A percentile compares a stretch with the other conserved stretches of the same genome.
Conservation (phyloP, 768 basidiomycete genomes). For the Ramaria sp. region DNA sequence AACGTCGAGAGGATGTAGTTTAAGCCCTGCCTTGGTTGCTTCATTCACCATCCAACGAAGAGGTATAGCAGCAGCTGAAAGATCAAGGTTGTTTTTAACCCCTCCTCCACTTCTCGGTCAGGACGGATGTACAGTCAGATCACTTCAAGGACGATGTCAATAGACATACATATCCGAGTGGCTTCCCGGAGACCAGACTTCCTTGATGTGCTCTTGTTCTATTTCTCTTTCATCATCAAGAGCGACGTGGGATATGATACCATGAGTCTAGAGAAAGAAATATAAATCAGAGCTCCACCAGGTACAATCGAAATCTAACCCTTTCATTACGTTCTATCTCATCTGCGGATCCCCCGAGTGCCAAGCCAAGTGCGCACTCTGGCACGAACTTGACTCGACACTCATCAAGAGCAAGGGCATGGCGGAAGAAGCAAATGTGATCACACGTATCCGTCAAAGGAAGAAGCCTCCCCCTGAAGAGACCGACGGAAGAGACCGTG, state of each 20-base stretch:
- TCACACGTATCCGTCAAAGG: slow-evolving; percentile 23
- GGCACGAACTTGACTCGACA: slow-evolving; percentile 36
- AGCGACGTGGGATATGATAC: no score
- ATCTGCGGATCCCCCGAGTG: no score
- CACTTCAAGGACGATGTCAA: background rate
- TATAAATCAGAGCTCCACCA: no score
- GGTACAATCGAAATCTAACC: no score
- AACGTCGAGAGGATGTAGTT: slow-evolving; percentile 8
- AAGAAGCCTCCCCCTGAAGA: slow-evolving; percentile 21
- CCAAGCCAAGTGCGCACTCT: slow-evolving; percentile 21
- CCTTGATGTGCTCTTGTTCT: slow-evolving; percentile 17
- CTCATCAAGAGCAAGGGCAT: slow-evolving; percentile 38
- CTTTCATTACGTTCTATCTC: no score
- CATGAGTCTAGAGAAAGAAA: no score
- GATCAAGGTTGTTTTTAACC: slow-evolving; percentile 4
- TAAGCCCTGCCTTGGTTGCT: slow-evolving; percentile 18
- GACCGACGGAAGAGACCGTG: slow-evolving; percentile 34
- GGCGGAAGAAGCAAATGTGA: slow-evolving; percentile 32
- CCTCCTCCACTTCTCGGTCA: slow-evolving; percentile 15
- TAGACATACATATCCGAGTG: slow-evolving; percentile 28
- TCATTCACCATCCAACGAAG: slow-evolving; percentile 25
- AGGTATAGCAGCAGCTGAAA: slow-evolving; percentile 12
- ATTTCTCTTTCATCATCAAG: no score
- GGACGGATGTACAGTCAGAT: no score
- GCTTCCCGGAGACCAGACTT: slow-evolving; percentile 32